Evolutionary conservation across 2,329 filamentous ascomycete genomes (phyloP).

Genomic region (Xylariaceae sp.): DNA sequence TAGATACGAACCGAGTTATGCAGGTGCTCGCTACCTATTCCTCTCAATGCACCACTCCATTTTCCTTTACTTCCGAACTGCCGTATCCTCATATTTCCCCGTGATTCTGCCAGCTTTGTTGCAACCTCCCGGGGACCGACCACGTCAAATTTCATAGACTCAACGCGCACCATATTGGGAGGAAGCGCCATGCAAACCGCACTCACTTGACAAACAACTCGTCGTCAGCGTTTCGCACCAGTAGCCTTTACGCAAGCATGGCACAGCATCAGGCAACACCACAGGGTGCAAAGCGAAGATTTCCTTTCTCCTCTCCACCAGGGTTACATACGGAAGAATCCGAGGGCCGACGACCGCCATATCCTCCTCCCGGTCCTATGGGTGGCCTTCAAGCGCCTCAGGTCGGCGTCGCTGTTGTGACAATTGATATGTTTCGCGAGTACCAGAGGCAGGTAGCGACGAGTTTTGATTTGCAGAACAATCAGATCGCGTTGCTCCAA

Average conservation of each 20-base stretch:
- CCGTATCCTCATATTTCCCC: constrained; percentile 11
- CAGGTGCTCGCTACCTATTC: constrained; percentile 14
- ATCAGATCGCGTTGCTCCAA: constrained; percentile 17
- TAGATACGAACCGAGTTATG: constrained; percentile 13
- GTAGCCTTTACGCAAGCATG: constrained; percentile 15
- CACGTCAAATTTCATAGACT: constrained; percentile 7
- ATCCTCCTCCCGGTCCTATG: constrained; percentile 23
- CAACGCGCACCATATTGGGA: constrained; percentile 6
- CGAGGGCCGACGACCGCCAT: constrained; percentile 24
- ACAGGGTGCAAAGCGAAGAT: constrained; percentile 28
- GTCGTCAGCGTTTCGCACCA: constrained; percentile 14
- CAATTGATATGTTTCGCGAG: constrained; percentile 29
- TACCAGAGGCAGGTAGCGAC: constrained; percentile 23
- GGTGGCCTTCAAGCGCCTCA: constrained; percentile 26
- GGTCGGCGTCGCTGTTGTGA: constrained; percentile 28
- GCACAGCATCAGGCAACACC: constrained; percentile 24
- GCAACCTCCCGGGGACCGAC: constrained; percentile 12
- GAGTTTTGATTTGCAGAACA: constrained; percentile 20
- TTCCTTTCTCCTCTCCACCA: constrained; percentile 26
- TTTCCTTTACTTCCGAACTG: constrained; percentile 20
- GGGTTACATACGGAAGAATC: constrained; percentile 25
- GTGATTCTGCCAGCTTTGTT: constrained; percentile 20
- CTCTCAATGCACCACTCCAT: constrained; percentile 18
- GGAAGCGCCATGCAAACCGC: constrained; percentile 19
- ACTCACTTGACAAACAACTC: constrained; percentile 1